Base-by-base conservation (phyloP, 768 basidiomycete genomes). In the Trametes meyenii region DNA sequence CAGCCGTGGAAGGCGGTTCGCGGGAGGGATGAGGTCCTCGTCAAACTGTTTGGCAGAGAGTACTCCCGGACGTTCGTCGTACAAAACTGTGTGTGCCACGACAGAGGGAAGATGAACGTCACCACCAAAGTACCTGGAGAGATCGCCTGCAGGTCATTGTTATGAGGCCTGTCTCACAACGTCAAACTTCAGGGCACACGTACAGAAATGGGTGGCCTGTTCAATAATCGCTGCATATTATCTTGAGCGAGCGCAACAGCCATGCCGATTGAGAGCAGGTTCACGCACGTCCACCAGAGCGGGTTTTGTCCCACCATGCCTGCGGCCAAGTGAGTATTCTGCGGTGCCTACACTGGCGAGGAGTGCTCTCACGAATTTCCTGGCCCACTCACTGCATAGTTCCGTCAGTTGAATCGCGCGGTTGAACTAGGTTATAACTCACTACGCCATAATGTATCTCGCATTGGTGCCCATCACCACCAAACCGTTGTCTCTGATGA, bases 401-500 rank as follows among this genome's bases (percentile, higher is more conserved):
- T 54, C 19, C 55, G 40, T 19, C 3, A 16, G 16, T 17, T 42
- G 26, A 1, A 16, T 8, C 17, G 8, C 42, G 8, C 4, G 24
- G 17, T 21, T 10, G 61, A 39, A 16, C 14, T 16, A 7, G 13
- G 8, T 19, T 5, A 19, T 13, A 13, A 63, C 63, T 69, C 55
- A 70, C 69, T 74, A 79, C 33, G 74, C 75, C 65, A 73, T 74
- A 17, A 79, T 75, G 72, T 83, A 83, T 61, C 81, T 71, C 0
- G 81, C 81, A 55, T 78, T 76, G 42, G 81, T 83, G 19, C 79
- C 79, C 81, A 83, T 81, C 46, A 83, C 80, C 45, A 76, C 75
- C 54, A 83, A 69, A 58, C 78, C 73, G 72, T 82, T 81, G 51
- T 81, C 79, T 64, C 74, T 71, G 69, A 83, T 80, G 66, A 82